Evolutionary conservation across 306 rosid genomes (phyloP).

Genomic region (Quercus rubra): DNA sequence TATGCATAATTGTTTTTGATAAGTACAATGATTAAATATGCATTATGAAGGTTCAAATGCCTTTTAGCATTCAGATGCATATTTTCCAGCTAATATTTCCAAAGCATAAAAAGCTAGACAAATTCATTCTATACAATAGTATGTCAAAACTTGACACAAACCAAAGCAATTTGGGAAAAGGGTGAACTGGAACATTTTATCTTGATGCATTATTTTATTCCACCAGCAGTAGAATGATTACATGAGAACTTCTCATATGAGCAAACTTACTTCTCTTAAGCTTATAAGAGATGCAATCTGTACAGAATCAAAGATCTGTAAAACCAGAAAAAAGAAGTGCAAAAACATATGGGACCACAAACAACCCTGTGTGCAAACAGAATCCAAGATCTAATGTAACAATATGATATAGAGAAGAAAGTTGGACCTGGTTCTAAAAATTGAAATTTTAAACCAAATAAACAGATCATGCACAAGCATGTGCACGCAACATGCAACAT

Average conservation of each 20-base stretch:
- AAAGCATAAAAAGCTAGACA: neutral
- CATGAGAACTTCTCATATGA: neutral
- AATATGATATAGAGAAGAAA: neutral
- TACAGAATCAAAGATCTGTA: neutral
- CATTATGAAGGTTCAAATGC: too few species aligned
- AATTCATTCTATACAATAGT: neutral
- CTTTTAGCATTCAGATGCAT: too few species aligned
- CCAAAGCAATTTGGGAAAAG: neutral
- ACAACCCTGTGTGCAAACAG: neutral
- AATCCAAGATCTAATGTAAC: neutral
- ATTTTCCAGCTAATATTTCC: neutral
- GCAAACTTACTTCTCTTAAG: neutral
- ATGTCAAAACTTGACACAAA: neutral
- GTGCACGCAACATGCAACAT: conserved; percentile 10
- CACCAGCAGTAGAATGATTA: neutral
- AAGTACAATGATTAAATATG: too few species aligned
- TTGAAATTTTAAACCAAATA: neutral
- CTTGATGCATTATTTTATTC: neutral
- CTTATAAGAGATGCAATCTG: neutral
- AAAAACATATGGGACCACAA: neutral
- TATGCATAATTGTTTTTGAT: too few species aligned
- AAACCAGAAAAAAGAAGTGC: neutral
- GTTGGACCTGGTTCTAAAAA: neutral
- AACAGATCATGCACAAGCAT: conserved; percentile 6
- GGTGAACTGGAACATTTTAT: neutral